Evolutionary conservation across 2,329 filamentous ascomycete genomes (phyloP), one percentile per base, ranked within the genome.

Genomic region (Pseudocercospora eumusae): DNA sequence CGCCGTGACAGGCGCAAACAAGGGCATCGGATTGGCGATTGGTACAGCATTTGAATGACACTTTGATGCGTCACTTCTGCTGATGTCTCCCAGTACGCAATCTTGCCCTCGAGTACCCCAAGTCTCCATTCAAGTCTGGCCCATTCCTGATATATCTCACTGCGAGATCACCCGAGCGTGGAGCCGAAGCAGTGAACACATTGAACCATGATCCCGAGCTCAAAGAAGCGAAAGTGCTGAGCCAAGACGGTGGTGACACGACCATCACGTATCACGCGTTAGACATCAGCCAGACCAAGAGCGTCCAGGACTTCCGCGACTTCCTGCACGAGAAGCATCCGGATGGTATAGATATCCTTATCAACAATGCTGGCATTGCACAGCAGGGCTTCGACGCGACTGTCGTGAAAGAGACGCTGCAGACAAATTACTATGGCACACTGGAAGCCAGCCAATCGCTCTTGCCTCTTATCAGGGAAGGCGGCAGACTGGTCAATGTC

Each of bases 1-100:
- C 55, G 78, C 80, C 62, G 82, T 84, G 0, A 84, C 82, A 0
- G 82, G 83, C 55, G 82, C 81, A 15, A 84, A 84, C 72, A 84
- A 83, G 69, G 81, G 79, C 57, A 79, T 83, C 60, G 80, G 80
- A 21, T 73, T 82, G 7, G 79, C 80, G 18, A 80, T 82, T 64
- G 77, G 77, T 78, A 71, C 11, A 33, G 11, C 31, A 33, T 33
- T 10, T n/a, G 50, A 7, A 28, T 33, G 4, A 33, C 54, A 21
- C 36, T 18, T 47, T 15, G 20, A 25, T 60, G 23, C 47, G 31
- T 36, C 62, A 11, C 8, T 21, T 7, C 11, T 23, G n/a, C 44
- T 60, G 49, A 58, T 21, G 50, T 21, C 13, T 11, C 27, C 1
- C 64, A 78, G 82, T 84, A 61, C 80, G 81, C 62, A 79, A 84